phyloP scores from a whole-genome alignment of 1,284 basidiomycete genomes.

The Rhodotorula sp. region DNA sequence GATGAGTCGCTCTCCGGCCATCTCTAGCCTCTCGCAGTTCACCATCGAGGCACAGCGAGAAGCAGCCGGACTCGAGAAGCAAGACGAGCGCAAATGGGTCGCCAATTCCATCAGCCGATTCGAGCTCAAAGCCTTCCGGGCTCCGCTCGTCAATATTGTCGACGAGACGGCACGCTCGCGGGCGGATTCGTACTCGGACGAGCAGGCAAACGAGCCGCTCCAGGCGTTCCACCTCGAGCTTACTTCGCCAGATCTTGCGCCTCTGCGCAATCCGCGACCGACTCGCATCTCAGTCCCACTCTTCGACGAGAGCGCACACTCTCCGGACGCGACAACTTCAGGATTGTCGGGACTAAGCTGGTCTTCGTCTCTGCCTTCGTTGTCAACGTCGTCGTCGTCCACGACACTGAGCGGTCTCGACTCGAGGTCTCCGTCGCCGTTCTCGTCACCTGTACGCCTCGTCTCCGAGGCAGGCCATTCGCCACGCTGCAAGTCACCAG shows the following conservation, averaged over 20 bases:
- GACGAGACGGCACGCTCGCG: background rate
- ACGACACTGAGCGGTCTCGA: constrained; percentile 1
- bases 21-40: constrained; percentile 21
- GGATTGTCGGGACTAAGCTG: constrained; percentile 6
- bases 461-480: too few species aligned
- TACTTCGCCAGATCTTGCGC: background rate
- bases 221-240: background rate
- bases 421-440: constrained; percentile 8
- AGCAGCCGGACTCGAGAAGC: constrained; percentile 4
- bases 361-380: constrained; percentile 6
- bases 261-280: background rate
- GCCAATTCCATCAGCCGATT: background rate
- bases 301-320: constrained; percentile 5
- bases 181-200: background rate
- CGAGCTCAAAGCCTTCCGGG: background rate
- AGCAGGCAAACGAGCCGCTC: background rate
- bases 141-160: background rate
- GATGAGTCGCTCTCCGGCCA: constrained; percentile 29
- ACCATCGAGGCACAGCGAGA: constrained; percentile 19
- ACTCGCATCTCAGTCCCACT: constrained; percentile 5
- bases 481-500: constrained; percentile 2
- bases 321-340: constrained; percentile 5
- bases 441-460: background rate
- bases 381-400: constrained; percentile 10
- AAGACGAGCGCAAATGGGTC: constrained; percentile 3